Evolutionary conservation across 78 protist species (phyloP), one percentile per base, ranked within the genome.

Genomic region (Capsaspora owczarzaki): DNA sequence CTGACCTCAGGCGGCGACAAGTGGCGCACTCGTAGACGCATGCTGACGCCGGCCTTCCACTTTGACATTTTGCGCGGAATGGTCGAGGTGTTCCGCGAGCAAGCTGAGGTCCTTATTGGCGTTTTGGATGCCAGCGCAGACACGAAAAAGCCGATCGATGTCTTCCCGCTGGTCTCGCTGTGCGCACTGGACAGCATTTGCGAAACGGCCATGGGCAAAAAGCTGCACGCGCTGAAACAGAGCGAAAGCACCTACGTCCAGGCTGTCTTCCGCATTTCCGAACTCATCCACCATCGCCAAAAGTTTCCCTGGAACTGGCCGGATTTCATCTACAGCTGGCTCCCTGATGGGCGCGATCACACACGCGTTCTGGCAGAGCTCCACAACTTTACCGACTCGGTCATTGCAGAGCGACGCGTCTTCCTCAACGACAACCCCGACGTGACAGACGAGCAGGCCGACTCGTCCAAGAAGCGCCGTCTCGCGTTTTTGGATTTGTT

Each of bases 131-230:
- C 20, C 35, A 29, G 29, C 66, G 66, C 66, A 3, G n/a, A 3
- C 35, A 29, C 20, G 33, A 29, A 16, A 41, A 14, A 10, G 22
- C 31, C 2, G 51, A 14, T 70, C 31, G 49, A 70, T 33, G 51
- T 70, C 22, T 70, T 41, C 49, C 44, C 22, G 41, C 5, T 29
- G 10, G 49, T 38, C 33, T 14, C 49, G 31, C 4, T 1, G 33
- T 41, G 61, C 61, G 29, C 77, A 23, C 38, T 72, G 31, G 77
- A 72, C 77, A 72, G 41, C 56, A 72, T 72, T 3, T 44, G 56
- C 56, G 77, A 72, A 22, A 44, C 77, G 35, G 77, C 77, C 33
- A 72, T 72, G 77, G 77, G 77, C 49, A 3, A n/a, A 4, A 1
- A 40, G 40, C 49, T 72, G 31, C 19, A 40, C 43, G 43, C 47